Base-by-base conservation (phyloP, 1,139 yeast genomes). In the Hyphopichia wangnamkhiaoensis region DNA sequence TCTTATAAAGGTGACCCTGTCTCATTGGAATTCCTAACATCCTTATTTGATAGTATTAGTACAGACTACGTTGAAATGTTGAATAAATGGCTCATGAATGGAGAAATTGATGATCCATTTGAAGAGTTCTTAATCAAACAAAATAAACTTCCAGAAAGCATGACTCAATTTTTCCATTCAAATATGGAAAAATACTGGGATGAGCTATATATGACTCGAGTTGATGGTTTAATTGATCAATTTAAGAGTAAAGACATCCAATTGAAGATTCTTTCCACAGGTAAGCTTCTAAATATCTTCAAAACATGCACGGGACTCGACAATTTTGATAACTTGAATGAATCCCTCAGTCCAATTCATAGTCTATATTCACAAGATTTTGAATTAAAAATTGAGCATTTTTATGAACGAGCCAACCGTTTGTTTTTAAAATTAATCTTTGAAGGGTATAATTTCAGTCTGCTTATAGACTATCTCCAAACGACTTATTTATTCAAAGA, bases 181-280 rank as follows among this genome's bases (percentile, higher is more conserved):
- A 76, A 77, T 46, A 73, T 81, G 43, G 96, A 90, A 49, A 82
- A 84, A 43, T 83, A 85, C 53, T 93, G 98, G 98, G 87, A 86
- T 40, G 88, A 88, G 44, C 79, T 89, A 41, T 93, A 79, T 57
- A 77, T 88, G 9, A 71, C 90, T 8, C 71, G 93, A 38, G 76
- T 77, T 38, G 95, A 87, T 52, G 95, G 94, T 0, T 55, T 90
- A 17, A 80, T 94, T 2, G 74, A 76, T 38, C 93, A 84, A 48
- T 78, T 91, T 38, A 60, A 69, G 7, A 63, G 68, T 37, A 68
- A 68, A n/a, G 79, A 74, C 1, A 59, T 82, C 1, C 87, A 84
- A 50, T 68, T 68, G 37, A 84, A 86, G 55, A 74, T 93, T 1
- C 64, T 93, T 20, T 69, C 82, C 37, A 89, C 97, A 0, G 99